Conservation (phyloP, 148 eudicot species). For the Selenicereus undatus region DNA sequence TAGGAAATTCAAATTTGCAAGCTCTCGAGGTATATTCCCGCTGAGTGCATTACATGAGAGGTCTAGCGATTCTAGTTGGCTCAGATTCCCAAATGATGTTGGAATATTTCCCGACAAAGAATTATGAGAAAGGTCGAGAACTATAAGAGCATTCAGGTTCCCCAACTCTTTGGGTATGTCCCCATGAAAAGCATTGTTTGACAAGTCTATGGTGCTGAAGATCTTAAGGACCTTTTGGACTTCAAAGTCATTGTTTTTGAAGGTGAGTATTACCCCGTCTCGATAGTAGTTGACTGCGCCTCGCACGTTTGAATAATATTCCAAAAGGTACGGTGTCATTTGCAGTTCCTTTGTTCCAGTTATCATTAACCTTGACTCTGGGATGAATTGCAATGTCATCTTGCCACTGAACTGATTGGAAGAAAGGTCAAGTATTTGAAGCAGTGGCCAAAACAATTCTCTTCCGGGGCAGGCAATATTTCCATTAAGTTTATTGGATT, state of each 20-base stretch:
- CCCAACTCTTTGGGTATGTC: too few relatives aligned
- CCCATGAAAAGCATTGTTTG: constrained; percentile 20
- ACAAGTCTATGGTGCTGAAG: constrained; percentile 18
- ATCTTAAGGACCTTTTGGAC: constrained; percentile 10
- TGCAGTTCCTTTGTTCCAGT: not conserved
- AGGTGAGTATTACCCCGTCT: constrained; percentile 10
- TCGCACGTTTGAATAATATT: not conserved
- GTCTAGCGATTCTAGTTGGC: constrained; percentile 35
- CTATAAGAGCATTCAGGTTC: too few relatives aligned
- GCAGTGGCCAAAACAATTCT: constrained; percentile 23
- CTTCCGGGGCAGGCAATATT: constrained; percentile 1
- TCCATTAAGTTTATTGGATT: constrained; percentile 23
- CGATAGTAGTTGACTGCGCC: not conserved
- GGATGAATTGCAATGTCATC: constrained; percentile 8
- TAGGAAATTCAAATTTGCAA: constrained; percentile 27
- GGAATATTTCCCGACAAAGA: constrained; percentile 28
- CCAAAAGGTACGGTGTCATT: not conserved
- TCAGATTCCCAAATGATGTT: constrained; percentile 26
- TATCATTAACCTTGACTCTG: constrained; percentile 24
- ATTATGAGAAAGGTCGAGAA: constrained; percentile 10
- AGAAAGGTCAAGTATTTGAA: constrained; percentile 51
- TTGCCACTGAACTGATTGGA: constrained; percentile 36
- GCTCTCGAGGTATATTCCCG: constrained; percentile 29
- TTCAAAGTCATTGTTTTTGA: not conserved
- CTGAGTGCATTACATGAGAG: constrained; percentile 25